Conservation (phyloP, 306 rosid species). For the Inga laurina region DNA sequence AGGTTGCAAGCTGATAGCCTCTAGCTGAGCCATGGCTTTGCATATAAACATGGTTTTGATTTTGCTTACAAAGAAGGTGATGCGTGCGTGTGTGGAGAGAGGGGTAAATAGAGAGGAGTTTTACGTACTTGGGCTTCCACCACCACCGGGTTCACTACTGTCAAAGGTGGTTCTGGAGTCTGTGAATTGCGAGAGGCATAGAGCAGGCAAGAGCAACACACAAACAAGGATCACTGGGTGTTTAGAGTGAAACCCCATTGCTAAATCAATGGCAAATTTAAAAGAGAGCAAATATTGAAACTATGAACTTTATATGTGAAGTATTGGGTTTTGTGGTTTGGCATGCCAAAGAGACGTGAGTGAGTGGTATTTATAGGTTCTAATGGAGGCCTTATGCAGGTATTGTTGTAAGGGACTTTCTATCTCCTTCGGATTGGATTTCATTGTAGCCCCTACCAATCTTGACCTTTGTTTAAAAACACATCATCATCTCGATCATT, state of each 20-base stretch:
- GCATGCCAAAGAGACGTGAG: too few relatives aligned
- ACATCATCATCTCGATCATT: neutral
- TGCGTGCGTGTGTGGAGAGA: neutral
- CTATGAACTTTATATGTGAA: neutral
- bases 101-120: too few relatives aligned
- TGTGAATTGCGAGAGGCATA: conserved; percentile 54
- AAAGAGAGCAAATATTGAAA: neutral
- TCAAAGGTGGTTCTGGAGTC: conserved; percentile 78
- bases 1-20: neutral
- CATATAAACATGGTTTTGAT: neutral
- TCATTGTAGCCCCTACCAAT: conserved; percentile 22
- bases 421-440: conserved; percentile 34
- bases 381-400: too few relatives aligned
- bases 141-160: conserved; percentile 79
- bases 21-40: neutral
- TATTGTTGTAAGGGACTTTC: neutral
- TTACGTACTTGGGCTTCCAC: conserved; percentile 69
- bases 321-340: too few relatives aligned
- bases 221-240: conserved; percentile 40
- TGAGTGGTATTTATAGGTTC: too few relatives aligned
- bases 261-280: neutral
- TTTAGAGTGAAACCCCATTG: conserved; percentile 41
- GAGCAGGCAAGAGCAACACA: conserved; percentile 49
- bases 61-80: neutral
- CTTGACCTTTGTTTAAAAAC: too few relatives aligned